Base-by-base conservation (phyloP, 768 basidiomycete genomes). In the Psilocybe azurescens region DNA sequence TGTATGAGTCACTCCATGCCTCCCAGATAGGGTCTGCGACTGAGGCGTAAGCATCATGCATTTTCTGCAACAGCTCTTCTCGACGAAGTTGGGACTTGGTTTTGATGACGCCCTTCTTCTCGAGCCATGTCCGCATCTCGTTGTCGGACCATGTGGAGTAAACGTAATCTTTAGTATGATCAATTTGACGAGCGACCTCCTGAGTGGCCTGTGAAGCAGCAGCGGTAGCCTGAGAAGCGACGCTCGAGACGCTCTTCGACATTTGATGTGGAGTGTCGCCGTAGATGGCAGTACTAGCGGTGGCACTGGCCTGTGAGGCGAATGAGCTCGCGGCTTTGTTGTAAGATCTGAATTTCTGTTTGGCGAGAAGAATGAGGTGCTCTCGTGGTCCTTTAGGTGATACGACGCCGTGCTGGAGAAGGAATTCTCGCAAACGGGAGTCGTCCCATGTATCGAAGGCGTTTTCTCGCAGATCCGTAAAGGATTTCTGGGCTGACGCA, bases 91-190 rank as follows among this genome's bases (percentile, higher is more conserved):
- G 78, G 20, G 76, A 62, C 62, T 78, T 88, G 3, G 89, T 83
- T 68, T 91, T 83, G 62, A 93, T 68, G 41, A 93, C 78, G 28
- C 90, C 90, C 69, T 92, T 87, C 41, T 89, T 81, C 69, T 90
- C 87, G 49, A 96, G 85, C 77, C 89, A 97, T 0, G 70, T 74
- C 53, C 89, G 81, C 51, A 98, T 75, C 65, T 82, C 81, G 68
- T 81, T 89, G 66, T 96, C 93, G 59, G 91, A 88, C 97, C 97
- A 97, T 0, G 90, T 86, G 0, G 91, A 94, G 74, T 91, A 97
- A 16, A 95, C 77, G 67, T 95, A 96, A 73, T 98, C 95, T 72
- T 88, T 93, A 32, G 87, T 74, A 61, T 91, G 86, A 63, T 95
- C 90, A 20, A 94, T 72, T 29, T 76, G 77, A 24, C 79, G 77